A percentile compares a stretch with the other conserved stretches of the same genome.
Evolutionary conservation across 345 rosid species (phyloP).

Genomic region (Theobroma cacao): DNA sequence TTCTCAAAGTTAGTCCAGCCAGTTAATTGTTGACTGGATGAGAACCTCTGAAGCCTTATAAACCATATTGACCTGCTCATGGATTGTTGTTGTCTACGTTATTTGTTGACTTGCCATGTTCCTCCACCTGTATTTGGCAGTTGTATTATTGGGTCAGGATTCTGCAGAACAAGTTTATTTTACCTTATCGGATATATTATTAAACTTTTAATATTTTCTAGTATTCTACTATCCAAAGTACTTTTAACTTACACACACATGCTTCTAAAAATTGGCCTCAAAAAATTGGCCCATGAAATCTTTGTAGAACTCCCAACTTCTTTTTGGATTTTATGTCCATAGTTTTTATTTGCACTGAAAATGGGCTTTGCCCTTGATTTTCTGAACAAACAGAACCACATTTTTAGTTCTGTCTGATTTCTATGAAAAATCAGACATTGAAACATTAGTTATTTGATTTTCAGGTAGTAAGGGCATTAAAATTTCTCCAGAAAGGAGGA

Average conservation of each 20-base stretch:
- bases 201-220: not conserved
- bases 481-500: constrained; percentile 56
- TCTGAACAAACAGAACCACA: not conserved
- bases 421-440: constrained; percentile 7
- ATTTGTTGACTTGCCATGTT: not conserved
- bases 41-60: not conserved
- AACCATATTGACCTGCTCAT: not conserved
- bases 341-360: not conserved
- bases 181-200: not conserved
- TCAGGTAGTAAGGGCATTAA: constrained; percentile 89
- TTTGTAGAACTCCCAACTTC: not conserved
- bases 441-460: constrained; percentile 14
- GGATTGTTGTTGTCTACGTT: not conserved
- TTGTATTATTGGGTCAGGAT: not conserved
- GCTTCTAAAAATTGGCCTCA: not conserved
- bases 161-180: not conserved
- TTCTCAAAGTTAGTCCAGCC: not conserved
- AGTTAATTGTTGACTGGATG: not conserved
- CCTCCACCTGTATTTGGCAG: not conserved
- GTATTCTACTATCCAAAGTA: not conserved
- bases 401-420: not conserved
- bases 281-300: not conserved
- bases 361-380: not conserved
- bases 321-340: not conserved
- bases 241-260: not conserved